phyloP scores from a whole-genome alignment of 2,329 filamentous ascomycete species.

The Leptographium radiaticola region DNA sequence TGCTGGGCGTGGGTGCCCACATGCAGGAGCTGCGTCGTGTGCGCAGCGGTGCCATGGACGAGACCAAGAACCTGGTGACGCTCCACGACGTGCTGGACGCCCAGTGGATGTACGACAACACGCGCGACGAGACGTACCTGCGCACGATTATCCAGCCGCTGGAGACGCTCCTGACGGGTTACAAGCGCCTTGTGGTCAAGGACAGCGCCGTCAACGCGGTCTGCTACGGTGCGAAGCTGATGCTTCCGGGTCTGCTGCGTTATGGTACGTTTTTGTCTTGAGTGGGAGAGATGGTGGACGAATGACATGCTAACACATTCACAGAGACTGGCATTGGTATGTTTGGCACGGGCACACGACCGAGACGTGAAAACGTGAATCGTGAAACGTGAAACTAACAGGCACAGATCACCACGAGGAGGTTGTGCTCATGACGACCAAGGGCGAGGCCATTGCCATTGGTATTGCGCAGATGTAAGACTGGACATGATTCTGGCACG shows the following conservation, averaged over 20 bases:
- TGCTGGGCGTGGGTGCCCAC: conserved; percentile 46
- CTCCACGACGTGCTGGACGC: conserved; percentile 92
- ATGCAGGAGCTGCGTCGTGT: conserved; percentile 98
- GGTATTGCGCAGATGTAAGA: conserved; percentile 83
- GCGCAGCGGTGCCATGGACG: conserved; percentile 87
- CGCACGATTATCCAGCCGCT: conserved; percentile 84
- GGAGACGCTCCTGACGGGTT: conserved; percentile 79
- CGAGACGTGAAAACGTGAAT: not conserved
- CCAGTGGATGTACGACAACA: conserved; percentile 93
- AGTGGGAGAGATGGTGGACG: not conserved
- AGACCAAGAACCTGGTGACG: conserved; percentile 78
- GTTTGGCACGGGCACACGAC: not conserved
- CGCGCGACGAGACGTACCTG: conserved; percentile 84
- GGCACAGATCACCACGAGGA: conserved; percentile 72
- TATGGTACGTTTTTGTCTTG: conserved; percentile 49
- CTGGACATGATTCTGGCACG: not conserved
- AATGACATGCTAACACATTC: not conserved
- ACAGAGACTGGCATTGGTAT: conserved; percentile 10
- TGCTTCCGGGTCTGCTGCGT: conserved; percentile 90
- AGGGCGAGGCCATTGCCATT: conserved; percentile 95
- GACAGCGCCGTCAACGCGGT: conserved; percentile 93
- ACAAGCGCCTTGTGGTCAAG: conserved; percentile 97
- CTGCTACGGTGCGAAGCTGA: conserved; percentile 96
- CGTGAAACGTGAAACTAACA: conserved; percentile 31
- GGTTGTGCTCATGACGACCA: conserved; percentile 95